Evolutionary conservation across 345 rosid genomes (phyloP), one percentile per base, ranked within the genome.

Genomic region (Anastatica hierochuntica): DNA sequence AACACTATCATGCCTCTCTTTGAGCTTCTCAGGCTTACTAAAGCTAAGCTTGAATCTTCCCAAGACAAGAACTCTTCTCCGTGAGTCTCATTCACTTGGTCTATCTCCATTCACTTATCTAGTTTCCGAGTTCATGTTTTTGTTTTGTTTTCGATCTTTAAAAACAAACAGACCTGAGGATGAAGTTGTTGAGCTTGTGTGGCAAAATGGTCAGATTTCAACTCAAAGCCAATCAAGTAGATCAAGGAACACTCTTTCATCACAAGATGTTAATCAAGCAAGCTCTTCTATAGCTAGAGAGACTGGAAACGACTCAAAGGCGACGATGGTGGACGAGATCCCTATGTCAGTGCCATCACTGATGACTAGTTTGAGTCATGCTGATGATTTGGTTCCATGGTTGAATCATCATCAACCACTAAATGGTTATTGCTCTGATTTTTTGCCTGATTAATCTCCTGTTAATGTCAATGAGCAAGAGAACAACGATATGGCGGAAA

Each of bases 1-100:
- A n/a, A n/a, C n/a, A n/a, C n/a, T 11, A 5, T 40, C 77, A 86
- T 90, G 97, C 94, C 97, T 73, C 61, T 84, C 62, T 86, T 74
- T 66, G 95, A 90, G 88, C 79, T 90, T 15, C 67, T 79, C 49
- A 72, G 76, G 58, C 60, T 72, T 74, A 30, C 77, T 7, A 63
- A 69, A 35, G 76, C 72, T 52, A 73, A 74, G 12, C 55, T 66
- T 2, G 66, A 66, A n/a, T 67, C 72, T 48, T 51, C 68, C 62
- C 73, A 62, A 50, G 77, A 83, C 53, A 73, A 66, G 41, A 70
- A 72, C 60, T 48, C 76, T 53, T 39, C 75, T 63, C 66, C 48
- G 95, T 90, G 69, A 79, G 96, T 74, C 53, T n/a, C 14, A n/a
- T 51, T 42, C 41, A 26, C 29, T 48, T 56, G n/a, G 51, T 53